A percentile compares a stretch with the other conserved stretches of the same genome.
These are phyloP conservation scores for Rhazya stricta DNA, from an alignment of 257 asterid genomes.

Conservation along the genomic window DNA sequence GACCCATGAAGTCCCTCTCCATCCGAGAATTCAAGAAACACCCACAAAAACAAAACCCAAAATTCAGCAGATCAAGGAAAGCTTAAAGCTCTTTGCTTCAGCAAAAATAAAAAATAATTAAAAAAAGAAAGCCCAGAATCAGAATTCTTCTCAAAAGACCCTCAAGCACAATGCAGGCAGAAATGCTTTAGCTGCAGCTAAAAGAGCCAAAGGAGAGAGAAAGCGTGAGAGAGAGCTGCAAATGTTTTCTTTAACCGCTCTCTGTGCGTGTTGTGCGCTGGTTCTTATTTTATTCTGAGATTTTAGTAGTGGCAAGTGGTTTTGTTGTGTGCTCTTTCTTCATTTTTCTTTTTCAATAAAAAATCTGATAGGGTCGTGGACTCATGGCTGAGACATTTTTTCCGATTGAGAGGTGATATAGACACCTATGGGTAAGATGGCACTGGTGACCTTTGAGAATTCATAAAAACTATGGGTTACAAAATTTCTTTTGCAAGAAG, in stretches of 20 bases:
- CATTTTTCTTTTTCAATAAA: neutral
- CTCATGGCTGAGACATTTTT: neutral
- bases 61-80: slow-evolving; percentile 8
- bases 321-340: neutral
- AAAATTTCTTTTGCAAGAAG: too few relatives aligned
- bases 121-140: slow-evolving; percentile 12
- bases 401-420: neutral
- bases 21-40: slow-evolving; percentile 30
- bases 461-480: neutral
- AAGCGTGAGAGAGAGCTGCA: slow-evolving; percentile 13
- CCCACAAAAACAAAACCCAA: neutral
- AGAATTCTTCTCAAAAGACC: slow-evolving; percentile 11
- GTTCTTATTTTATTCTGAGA: neutral
- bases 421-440: neutral
- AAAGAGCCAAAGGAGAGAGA: neutral
- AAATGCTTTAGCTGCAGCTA: slow-evolving; percentile 31
- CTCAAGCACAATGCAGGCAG: neutral
- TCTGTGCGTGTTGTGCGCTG: neutral
- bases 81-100: slow-evolving; percentile 2
- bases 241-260: neutral
- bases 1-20: slow-evolving; percentile 81
- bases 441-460: neutral
- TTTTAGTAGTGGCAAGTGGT: slow-evolving; percentile 9
- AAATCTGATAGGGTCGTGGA: neutral
- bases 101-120: too few relatives aligned